Evolutionary conservation across 306 rosid genomes (phyloP), one percentile per base, ranked within the genome.

Genomic region (Lotus japonicus): DNA sequence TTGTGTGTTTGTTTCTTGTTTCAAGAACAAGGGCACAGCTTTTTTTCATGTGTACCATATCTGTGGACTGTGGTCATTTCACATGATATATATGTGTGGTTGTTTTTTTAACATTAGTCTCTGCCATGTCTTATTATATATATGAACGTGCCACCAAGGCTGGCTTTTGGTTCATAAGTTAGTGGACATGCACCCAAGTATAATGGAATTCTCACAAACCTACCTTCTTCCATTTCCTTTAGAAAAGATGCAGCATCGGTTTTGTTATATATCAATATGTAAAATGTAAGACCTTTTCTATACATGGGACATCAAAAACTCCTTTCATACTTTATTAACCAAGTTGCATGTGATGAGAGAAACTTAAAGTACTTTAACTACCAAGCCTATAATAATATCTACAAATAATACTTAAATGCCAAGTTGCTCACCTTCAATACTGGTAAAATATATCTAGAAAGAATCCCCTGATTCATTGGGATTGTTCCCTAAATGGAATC

Each of bases 11-110:
- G 75, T 78, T 77, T 77, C 73, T 31, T 72, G 76, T 76, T 82
- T 75, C 82, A 74, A 82, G 62, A 78, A 76, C 84, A 84, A 62
- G 73, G 72, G 66, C 82, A 60, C 76, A 39, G 68, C 81, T 77
- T 83, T 79, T 62, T 42, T 31, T 26, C 60, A 67, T 80, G 73
- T 21, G 57, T 70, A 68, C 63, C 71, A 60, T 65, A 79, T 77
- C 58, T 57, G 46, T 62, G 48, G 86, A 75, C 58, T 57, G 46
- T 62, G 48, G 86, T 84, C 83, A 76, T 81, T 70, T 75, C 76
- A 69, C 60, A 65, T 84, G 71, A 73, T 72, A 75, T 75, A 73
- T 72, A 75, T 75, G 73, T 75, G 73, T 77, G 39, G n/a, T 59
- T 36, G n/a, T 50, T 15, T 17, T 33, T 16, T 23, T 11, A 33